Base-by-base conservation (phyloP, 2,329 filamentous ascomycete species). In the Aspergillus luchuensis region DNA sequence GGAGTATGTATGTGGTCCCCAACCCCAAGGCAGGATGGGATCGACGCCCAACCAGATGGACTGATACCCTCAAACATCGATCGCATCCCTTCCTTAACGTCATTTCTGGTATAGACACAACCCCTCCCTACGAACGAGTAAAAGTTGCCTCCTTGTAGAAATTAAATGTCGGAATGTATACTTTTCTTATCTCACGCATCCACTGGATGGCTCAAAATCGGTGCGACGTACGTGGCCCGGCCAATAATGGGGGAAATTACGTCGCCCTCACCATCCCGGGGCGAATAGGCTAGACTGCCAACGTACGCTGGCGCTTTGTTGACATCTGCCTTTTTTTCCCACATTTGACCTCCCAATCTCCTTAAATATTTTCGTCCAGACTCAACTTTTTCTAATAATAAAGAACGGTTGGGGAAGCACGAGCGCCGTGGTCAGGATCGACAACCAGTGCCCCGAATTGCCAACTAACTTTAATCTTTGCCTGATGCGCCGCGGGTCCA, bases 211-310 rank as follows among this genome's bases (percentile, higher is more conserved):
- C 45, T 48, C 25, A 38, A 17, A 39, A 17, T 38, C 56, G 36
- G 48, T 33, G 39, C 36, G 48, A 45, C 56, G 48, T 58, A 58
- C 56, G 56, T 58, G 56, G 56, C 48, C 56, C 10, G 56, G 56
- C 56, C 56, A 58, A 53, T 53, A 36, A 52, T 21, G 47, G 53
- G 25, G 13, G 53, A 28, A 41, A 41, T 45, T 56, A 45, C 53
- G 53, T 56, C 53, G 38, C 39, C 53, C 36, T 43, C 52, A 4
- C 23, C 19, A 38, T 25, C 10, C 36, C 47, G 25, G 47, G 3
- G 15, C 47, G 4, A 30, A 36, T 36, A 36, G 11, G 11, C 11
- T 36, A 36, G 11, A 36, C 33, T 36, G 33, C 33, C 33, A 36
- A 36, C 33, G 19, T 45, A 45, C 17, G 19, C 41, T 11, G 41